Evolutionary conservation across 108 stramenopile genomes (phyloP).

Genomic region (Discostella pseudostelligera): DNA sequence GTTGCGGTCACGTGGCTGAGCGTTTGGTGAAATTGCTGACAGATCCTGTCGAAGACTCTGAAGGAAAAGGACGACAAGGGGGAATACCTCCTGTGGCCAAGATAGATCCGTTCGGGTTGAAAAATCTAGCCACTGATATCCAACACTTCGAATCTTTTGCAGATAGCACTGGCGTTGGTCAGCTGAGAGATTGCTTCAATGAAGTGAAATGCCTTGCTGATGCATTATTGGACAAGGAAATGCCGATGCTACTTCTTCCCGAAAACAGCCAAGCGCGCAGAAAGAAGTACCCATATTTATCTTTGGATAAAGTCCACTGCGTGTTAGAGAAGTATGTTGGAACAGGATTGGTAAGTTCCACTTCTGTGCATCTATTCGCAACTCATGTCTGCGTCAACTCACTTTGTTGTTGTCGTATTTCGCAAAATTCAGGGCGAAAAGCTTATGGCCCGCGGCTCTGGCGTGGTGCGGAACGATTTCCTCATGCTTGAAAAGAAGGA

Average conservation of each 20-base stretch:
- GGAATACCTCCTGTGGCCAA: slow-evolving; percentile 73
- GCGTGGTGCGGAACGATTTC: slow-evolving; percentile 42
- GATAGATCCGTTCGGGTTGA: slow-evolving; percentile 85
- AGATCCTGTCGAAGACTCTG: slow-evolving; percentile 54
- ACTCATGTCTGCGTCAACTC: not conserved
- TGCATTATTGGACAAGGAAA: slow-evolving; percentile 78
- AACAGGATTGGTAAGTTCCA: slow-evolving; percentile 48
- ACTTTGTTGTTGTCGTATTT: not conserved
- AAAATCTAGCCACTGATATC: slow-evolving; percentile 76
- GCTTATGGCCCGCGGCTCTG: slow-evolving; percentile 41
- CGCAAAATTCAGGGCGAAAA: slow-evolving; percentile 37
- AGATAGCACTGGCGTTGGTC: slow-evolving; percentile 79
- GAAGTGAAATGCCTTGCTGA: slow-evolving; percentile 76
- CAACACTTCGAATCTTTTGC: slow-evolving; percentile 82
- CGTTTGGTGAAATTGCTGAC: slow-evolving; percentile 77
- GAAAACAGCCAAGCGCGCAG: slow-evolving; percentile 68
- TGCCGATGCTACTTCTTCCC: slow-evolving; percentile 67
- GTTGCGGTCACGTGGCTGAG: slow-evolving; percentile 87
- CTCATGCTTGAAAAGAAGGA: slow-evolving; percentile 89
- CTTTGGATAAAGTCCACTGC: slow-evolving; percentile 70
- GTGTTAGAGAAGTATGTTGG: slow-evolving; percentile 74
- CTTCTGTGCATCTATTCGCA: not conserved
- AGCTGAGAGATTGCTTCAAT: slow-evolving; percentile 82
- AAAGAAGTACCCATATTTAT: slow-evolving; percentile 83
- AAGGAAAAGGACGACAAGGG: slow-evolving; percentile 23